phyloP scores from a whole-genome alignment of 169 alveolate species.

The Plasmodium cynomolgi region DNA sequence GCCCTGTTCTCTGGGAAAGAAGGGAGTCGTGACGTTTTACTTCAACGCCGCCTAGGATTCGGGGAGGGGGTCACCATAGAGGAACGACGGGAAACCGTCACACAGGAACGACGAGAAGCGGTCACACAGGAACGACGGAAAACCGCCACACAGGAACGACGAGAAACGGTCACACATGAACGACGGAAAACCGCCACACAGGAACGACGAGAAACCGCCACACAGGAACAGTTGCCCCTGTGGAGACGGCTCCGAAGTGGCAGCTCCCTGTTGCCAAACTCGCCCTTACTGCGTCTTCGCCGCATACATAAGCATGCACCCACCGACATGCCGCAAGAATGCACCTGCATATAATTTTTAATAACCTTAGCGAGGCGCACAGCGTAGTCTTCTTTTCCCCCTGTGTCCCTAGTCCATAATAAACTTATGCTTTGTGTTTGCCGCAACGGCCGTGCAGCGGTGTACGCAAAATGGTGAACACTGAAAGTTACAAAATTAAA shows the following conservation, averaged over 20 bases:
- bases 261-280: neutral
- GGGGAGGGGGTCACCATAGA: neutral
- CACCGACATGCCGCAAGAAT: neutral
- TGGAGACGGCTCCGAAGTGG: neutral
- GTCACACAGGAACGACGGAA: too few species aligned
- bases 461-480: neutral
- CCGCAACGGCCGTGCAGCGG: neutral
- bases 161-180: too few species aligned
- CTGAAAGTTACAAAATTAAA: too few species aligned
- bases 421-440: neutral
- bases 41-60: neutral
- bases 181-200: too few species aligned
- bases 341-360: neutral
- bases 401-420: neutral
- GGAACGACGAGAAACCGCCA: too few species aligned
- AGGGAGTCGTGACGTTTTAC: constrained; percentile 29
- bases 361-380: neutral
- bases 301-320: neutral
- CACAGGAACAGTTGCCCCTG: too few species aligned
- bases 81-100: neutral
- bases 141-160: too few species aligned
- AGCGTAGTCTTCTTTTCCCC: neutral
- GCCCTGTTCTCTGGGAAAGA: constrained; percentile 51
- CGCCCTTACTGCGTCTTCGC: neutral
- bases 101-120: neutral